phyloP scores from a whole-genome alignment of 257 asterid species.

The Vinca minor region DNA sequence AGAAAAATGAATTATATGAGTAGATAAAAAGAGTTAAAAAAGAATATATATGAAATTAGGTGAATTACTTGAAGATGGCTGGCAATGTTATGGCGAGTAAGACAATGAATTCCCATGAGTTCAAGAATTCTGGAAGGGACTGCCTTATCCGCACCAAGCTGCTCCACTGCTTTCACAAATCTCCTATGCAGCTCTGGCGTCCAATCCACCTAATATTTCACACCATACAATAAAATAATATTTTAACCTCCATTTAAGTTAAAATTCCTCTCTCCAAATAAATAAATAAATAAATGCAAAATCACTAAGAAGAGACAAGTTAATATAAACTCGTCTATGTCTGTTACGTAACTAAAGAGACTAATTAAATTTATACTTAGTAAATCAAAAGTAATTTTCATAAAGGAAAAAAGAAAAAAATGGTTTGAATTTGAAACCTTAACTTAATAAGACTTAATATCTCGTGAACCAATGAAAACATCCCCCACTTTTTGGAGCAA shows the following conservation, averaged over 20 bases:
- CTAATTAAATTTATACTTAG: too few relatives aligned
- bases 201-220: constrained; percentile 72
- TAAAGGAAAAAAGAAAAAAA: too few relatives aligned
- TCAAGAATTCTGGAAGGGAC: constrained; percentile 92
- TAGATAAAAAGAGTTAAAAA: neutral
- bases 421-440: too few relatives aligned
- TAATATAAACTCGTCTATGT: too few relatives aligned
- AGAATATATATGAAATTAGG: too few relatives aligned
- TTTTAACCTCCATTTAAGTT: too few relatives aligned
- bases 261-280: neutral
- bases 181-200: constrained; percentile 88
- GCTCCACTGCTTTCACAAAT: constrained; percentile 92
- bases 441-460: too few relatives aligned
- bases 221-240: constrained; percentile 17
- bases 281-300: too few relatives aligned
- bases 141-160: constrained; percentile 88
- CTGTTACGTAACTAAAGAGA: too few relatives aligned
- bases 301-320: neutral
- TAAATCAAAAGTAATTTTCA: too few relatives aligned
- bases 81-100: constrained; percentile 92
- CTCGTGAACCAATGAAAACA: too few relatives aligned
- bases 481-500: too few relatives aligned
- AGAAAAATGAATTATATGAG: neutral
- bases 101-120: constrained; percentile 92
- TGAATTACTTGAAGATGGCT: constrained; percentile 85